Conservation (phyloP, 129 eudicot species). For the Escallonia herrerae region DNA sequence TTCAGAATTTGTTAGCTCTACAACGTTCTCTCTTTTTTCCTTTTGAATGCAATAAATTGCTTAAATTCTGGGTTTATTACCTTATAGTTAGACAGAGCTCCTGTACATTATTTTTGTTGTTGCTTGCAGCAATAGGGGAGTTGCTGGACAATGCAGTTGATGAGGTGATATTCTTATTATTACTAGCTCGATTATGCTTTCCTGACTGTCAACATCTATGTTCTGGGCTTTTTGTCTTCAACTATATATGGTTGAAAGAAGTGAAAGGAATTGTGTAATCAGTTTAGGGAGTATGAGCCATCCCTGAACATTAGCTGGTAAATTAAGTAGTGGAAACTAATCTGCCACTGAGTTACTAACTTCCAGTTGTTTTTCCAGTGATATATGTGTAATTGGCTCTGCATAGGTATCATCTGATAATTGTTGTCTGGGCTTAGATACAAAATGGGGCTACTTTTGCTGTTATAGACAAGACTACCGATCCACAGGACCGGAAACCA, state of each 20-base stretch:
- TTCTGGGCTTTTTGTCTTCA: neutral
- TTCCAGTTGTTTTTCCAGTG: neutral
- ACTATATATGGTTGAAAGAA: neutral
- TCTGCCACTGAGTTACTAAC: neutral
- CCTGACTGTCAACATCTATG: neutral
- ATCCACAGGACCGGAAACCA: conserved; percentile 46
- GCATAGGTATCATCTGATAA: neutral
- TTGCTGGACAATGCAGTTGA: conserved; percentile 65
- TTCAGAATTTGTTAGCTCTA: conserved; percentile 5
- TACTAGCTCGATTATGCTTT: neutral
- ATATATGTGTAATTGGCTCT: neutral
- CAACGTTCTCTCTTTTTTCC: neutral
- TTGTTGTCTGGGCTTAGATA: conserved; percentile 26
- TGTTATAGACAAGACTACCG: conserved; percentile 37
- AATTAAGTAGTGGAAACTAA: neutral
- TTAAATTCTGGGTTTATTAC: conserved; percentile 2
- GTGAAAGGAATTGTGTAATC: neutral
- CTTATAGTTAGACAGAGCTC: neutral
- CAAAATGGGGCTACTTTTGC: conserved; percentile 59
- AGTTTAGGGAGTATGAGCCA: too few species aligned
- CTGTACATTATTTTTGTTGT: neutral
- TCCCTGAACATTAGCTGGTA: too few species aligned
- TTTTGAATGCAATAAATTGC: neutral
- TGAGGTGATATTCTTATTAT: conserved; percentile 35
- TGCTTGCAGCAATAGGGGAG: conserved; percentile 56